These are phyloP conservation scores for Colletotrichum viniferum DNA, from an alignment of 2,329 filamentous ascomycete genomes.

Conservation along the genomic window DNA sequence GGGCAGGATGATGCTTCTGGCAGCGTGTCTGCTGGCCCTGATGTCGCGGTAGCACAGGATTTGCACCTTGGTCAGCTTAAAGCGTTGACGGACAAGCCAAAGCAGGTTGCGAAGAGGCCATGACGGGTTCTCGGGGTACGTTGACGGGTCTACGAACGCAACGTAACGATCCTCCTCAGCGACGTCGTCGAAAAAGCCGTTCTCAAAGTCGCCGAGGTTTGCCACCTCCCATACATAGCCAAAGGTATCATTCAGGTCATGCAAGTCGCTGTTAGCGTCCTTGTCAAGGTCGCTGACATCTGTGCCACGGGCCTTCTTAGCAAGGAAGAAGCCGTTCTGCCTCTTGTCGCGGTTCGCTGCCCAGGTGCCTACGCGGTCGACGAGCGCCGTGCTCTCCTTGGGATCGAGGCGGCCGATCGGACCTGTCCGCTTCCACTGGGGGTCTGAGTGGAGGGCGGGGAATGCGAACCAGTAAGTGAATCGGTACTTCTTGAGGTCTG, in stretches of 20 bases:
- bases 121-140: slow-evolving; percentile 83
- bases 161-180: slow-evolving; percentile 79
- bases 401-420: slow-evolving; percentile 61
- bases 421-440: slow-evolving; percentile 73
- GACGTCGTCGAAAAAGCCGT: slow-evolving; percentile 81
- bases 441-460: slow-evolving; percentile 88
- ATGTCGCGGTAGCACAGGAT: slow-evolving; percentile 91
- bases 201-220: slow-evolving; percentile 78
- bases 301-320: slow-evolving; percentile 67
- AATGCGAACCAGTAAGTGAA: slow-evolving; percentile 99
- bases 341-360: slow-evolving; percentile 76
- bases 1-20: slow-evolving; percentile 79
- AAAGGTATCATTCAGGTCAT: slow-evolving; percentile 21
- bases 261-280: slow-evolving; percentile 19
- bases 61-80: slow-evolving; percentile 76
- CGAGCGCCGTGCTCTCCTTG: slow-evolving; percentile 77
- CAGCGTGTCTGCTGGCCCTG: slow-evolving; percentile 76
- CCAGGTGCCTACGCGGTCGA: slow-evolving; percentile 88
- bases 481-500: slow-evolving; percentile 95
- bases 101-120: slow-evolving; percentile 94
- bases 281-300: slow-evolving; percentile 22
- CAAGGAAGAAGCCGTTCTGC: slow-evolving; percentile 96
- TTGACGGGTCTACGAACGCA: slow-evolving; percentile 91
- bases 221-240: slow-evolving; percentile 79
- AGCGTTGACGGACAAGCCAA: slow-evolving; percentile 82